Conservation (phyloP, 1,284 basidiomycete species). For the Moesziomyces antarcticus region DNA sequence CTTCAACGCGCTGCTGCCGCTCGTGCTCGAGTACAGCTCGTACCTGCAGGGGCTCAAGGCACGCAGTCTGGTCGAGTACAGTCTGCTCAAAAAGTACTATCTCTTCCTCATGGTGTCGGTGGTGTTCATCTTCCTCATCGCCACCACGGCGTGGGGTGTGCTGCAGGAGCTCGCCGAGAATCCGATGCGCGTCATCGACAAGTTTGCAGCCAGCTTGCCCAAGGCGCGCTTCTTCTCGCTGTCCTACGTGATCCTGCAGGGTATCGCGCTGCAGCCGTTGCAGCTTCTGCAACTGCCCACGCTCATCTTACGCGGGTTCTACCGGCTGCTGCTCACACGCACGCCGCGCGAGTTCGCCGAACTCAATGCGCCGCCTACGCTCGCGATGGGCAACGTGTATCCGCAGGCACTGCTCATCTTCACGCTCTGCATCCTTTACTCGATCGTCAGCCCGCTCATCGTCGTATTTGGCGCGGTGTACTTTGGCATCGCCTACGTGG, state of each 20-base stretch:
- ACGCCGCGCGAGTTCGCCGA: constrained; percentile 83
- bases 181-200: constrained; percentile 65
- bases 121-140: constrained; percentile 92
- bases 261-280: constrained; percentile 90
- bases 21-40: constrained; percentile 87
- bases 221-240: constrained; percentile 84
- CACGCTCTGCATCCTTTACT: constrained; percentile 92
- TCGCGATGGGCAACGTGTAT: constrained; percentile 78
- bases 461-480: constrained; percentile 93
- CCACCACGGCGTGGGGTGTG: constrained; percentile 88
- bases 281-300: constrained; percentile 74
- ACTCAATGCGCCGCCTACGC: constrained; percentile 94
- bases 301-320: constrained; percentile 50
- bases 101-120: constrained; percentile 93
- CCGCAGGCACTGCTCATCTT: constrained; percentile 95
- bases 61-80: constrained; percentile 91
- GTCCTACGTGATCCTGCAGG: constrained; percentile 93
- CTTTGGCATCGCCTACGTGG: constrained; percentile 82
- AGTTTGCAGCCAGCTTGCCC: constrained; percentile 57
- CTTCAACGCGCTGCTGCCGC: constrained; percentile 88
- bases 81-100: constrained; percentile 82
- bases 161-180: constrained; percentile 61
- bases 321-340: constrained; percentile 43
- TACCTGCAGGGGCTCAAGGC: constrained; percentile 87
- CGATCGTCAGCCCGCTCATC: constrained; percentile 92